Evolutionary conservation across 768 basidiomycete genomes (phyloP).

Genomic region (Collybia mongolica): DNA sequence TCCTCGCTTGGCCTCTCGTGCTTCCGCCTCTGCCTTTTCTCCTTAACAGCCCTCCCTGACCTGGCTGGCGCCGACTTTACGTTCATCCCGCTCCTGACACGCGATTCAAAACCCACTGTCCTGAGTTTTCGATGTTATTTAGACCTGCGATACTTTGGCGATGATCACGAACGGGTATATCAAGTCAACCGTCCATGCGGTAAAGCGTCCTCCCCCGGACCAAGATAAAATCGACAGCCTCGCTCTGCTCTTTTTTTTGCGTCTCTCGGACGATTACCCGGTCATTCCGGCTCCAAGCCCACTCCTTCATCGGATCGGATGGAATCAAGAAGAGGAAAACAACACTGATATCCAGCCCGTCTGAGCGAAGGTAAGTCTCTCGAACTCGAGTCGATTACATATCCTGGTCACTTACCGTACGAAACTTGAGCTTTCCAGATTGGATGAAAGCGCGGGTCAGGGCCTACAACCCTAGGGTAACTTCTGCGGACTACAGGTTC

Average conservation of each 20-base stretch:
- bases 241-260: constrained; percentile 45
- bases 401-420: no score
- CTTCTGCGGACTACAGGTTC: no score
- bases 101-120: constrained; percentile 9
- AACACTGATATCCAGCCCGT: no score
- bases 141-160: not conserved
- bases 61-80: no score
- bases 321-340: constrained; percentile 14
- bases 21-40: no score
- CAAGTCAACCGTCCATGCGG: constrained; percentile 47
- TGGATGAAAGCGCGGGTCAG: no score
- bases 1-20: no score
- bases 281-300: constrained; percentile 38
- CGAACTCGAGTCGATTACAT: no score
- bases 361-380: no score
- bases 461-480: no score
- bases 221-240: constrained; percentile 40
- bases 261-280: constrained; percentile 35
- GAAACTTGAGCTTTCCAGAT: no score
- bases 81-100: constrained; percentile 29
- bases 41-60: no score
- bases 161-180: constrained; percentile 32
- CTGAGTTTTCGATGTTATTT: not conserved
- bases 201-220: constrained; percentile 45
- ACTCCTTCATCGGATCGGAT: constrained; percentile 37